Base-by-base conservation (phyloP, 2,329 filamentous ascomycete species). In the Alternaria hordeiaustralica region DNA sequence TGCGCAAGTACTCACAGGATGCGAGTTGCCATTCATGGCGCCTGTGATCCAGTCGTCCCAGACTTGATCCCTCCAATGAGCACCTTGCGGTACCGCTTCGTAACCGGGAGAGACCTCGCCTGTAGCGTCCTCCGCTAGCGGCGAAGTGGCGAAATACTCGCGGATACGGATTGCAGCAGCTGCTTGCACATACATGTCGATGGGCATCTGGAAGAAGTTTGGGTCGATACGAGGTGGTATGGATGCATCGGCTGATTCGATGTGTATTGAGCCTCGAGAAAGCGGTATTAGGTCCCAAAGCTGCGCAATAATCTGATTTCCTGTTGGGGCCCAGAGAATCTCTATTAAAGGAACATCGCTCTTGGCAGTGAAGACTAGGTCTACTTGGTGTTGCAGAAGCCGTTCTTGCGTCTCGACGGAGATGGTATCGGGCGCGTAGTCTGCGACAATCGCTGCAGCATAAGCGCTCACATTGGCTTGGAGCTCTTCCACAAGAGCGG, bases 281-380 rank as follows among this genome's bases (percentile, higher is more conserved):
- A 80, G 76, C 1, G 78, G 78, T 5, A 80, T 66, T 11, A 80
- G 70, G 45, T 75, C 79, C 80, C 80, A 82, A 44, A 75, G 74
- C 30, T 82, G 80, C n/a, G 75, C 72, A 15, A 82, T 71, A 4
- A 78, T 68, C 2, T 72, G 70, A 2, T 69, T 75, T 3, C 68
- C 67, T 3, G 66, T 61, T 1, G 79, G 77, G 0, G 76, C 73
- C 68, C 82, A 81, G 49, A 87, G 71, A 1, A 84, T 76, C 69
- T 87, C 86, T 1, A 79, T 82, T 3, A 86, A 73, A 0, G 85
- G 83, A 1, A 85, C 78, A 12, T 66, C 66, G 59, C 80, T 74
- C 18, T 77, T 72, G 6, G 53, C 9, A 11, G 53, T 26, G 71
- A 86, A 86, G 15, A 87, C 79, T 10, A 87, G 75, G 54, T 84